phyloP scores from a whole-genome alignment of 345 rosid genomes.

The Citrus sinensis region DVS_A1.0 CM039164.1:13917001-13917500 shows the following conservation, averaged over 20 bases:
- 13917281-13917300: not conserved
- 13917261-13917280: slow-evolving; percentile 13
- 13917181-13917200: not conserved
- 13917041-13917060: not conserved
- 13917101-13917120: not conserved
- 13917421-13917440: no score
- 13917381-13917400: no score
- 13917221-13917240: not conserved
- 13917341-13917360: no score
- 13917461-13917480: no score
- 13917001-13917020: not conserved
- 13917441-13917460: no score
- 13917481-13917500: no score
- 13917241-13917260: slow-evolving; percentile 22
- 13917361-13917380: no score
- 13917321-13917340: no score
- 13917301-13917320: fast-evolving
- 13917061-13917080: not conserved
- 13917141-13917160: slow-evolving; percentile 9
- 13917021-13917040: not conserved
- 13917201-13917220: not conserved
- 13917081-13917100: not conserved
- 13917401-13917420: no score
- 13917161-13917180: slow-evolving; percentile 21
- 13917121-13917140: slow-evolving; percentile 10